These are phyloP conservation scores for Tillandsia fasciculata DNA, from an alignment of 176 grass and related monocot genomes.

Conservation along the genomic window DNA sequence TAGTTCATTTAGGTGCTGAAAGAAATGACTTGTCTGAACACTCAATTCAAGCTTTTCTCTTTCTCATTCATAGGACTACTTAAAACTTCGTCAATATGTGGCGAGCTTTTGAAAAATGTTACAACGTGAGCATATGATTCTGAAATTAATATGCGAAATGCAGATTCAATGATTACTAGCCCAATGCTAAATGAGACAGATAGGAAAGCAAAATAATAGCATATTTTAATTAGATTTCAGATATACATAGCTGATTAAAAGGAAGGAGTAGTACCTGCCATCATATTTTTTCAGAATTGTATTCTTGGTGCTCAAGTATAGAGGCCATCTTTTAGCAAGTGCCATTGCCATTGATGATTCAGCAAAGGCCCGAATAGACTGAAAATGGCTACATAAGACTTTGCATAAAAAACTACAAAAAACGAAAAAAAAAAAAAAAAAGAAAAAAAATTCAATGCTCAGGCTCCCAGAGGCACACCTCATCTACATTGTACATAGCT, in stretches of 20 bases:
- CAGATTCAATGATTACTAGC: neutral
- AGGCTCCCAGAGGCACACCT: slow-evolving; percentile 26
- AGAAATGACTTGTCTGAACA: neutral
- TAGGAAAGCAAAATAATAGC: neutral
- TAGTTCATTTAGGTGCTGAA: neutral
- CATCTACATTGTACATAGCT: slow-evolving; percentile 92
- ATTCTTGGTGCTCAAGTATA: slow-evolving; percentile 96
- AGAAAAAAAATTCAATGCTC: neutral
- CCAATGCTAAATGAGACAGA: neutral
- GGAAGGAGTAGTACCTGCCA: slow-evolving; percentile 52
- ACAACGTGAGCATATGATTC: neutral
- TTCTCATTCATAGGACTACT: neutral
- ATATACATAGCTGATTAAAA: neutral
- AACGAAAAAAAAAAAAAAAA: slow-evolving; percentile 20
- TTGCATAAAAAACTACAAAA: slow-evolving; percentile 21
- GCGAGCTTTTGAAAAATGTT: too few relatives aligned
- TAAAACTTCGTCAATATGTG: neutral
- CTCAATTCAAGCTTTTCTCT: neutral
- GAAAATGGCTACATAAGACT: slow-evolving; percentile 16
- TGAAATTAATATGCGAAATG: neutral
- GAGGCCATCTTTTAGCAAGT: slow-evolving; percentile 68
- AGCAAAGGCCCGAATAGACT: slow-evolving; percentile 92
- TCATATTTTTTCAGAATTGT: slow-evolving; percentile 95
- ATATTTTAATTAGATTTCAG: neutral
- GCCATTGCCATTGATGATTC: slow-evolving; percentile 91